Evolutionary conservation across 208 protist genomes (phyloP), one percentile per base, ranked within the genome.

Genomic region (Acanthamoeba royreba): DNA sequence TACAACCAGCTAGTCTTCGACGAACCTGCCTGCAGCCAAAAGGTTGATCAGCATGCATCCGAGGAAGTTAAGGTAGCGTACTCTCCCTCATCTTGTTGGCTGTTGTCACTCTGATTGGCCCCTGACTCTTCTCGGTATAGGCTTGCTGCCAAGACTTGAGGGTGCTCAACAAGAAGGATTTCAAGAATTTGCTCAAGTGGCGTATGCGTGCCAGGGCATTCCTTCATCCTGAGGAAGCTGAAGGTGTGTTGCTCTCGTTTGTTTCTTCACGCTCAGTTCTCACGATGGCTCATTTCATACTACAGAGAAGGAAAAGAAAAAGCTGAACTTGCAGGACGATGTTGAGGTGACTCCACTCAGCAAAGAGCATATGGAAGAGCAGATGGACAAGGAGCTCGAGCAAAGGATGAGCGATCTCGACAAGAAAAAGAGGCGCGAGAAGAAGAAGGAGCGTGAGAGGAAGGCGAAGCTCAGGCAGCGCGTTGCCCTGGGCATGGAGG

Each of bases 161-260:
- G 77, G 98, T 99, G 74, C 96, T 99, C 15, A 98, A 98, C 74
- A 98, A 99, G 95, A 96, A 93, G 4, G 98, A 99, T 88, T 96
- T 99, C 35, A 97, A 97, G 52, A 96, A 95, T 2, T 95, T 99
- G 79, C 95, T 99, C 40, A 98, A 98, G 40, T 99, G 99, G 99
- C 97, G 98, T 5, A 97, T 98, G 63, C 95, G 53, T n/a, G n/a
- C 97, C 85, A 97, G 99, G 69, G 92, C 97, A 28, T 92, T 95
- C 4, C 97, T 98, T 94, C 94, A 97, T 47, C 38, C 28, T 96
- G 1, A 97, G 98, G 31, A 96, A 97, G 38, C 96, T 98, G 45
- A 97, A 97, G 22, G n/a, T 61, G 53, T n/a, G 22, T 61, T 28
- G 53, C 19, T 61, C 53, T 19, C 53, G 19, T 61, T 61, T 28